Percentiles rank a stretch among this genome's conserved stretches.
These are phyloP conservation scores for Leishmania aethiopica DNA, from an alignment of 208 protist genomes.

Conservation along the genomic window DNA sequence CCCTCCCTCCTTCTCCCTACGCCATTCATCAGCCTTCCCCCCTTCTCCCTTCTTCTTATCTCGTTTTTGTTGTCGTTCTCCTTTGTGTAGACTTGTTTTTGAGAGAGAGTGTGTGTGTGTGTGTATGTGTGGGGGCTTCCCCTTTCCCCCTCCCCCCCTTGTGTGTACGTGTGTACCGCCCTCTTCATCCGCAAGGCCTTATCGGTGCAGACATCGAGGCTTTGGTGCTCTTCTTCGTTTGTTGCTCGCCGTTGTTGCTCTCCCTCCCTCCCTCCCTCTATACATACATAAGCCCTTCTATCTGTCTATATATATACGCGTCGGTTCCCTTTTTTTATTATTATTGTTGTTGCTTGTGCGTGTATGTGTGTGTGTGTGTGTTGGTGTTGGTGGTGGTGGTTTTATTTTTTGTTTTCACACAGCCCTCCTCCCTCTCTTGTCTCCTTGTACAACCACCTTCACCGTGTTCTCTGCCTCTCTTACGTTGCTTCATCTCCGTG, in stretches of 20 bases:
- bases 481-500: background rate
- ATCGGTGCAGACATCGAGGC: background rate
- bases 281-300: background rate
- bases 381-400: background rate
- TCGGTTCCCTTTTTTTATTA: background rate
- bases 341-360: background rate
- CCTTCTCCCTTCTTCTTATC: background rate
- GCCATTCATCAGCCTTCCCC: background rate
- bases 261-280: background rate
- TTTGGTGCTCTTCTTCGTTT: background rate
- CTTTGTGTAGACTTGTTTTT: background rate
- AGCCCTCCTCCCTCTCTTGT: background rate
- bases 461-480: background rate
- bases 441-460: background rate
- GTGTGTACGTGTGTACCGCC: background rate
- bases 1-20: background rate
- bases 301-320: background rate
- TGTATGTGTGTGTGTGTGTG: constrained; percentile 5
- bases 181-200: background rate
- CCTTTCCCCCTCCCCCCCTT: background rate
- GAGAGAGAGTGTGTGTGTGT: background rate
- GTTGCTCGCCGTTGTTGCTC: background rate
- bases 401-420: background rate
- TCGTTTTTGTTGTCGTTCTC: background rate
- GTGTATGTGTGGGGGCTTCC: background rate